phyloP scores from a whole-genome alignment of 441 rosid genomes.

The Adansonia gregorii region DNA sequence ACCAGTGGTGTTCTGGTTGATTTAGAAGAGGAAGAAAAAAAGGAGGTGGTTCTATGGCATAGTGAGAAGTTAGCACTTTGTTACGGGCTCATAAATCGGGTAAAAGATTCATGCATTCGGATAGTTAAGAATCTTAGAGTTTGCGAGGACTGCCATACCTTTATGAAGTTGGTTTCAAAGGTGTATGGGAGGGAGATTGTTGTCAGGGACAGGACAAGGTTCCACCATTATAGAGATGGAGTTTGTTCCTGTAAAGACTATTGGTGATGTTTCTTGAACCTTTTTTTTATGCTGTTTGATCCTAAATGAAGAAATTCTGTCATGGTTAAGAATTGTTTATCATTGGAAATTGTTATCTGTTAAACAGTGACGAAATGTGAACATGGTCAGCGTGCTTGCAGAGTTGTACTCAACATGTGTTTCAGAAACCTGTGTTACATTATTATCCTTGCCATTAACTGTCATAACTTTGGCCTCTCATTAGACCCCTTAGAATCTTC shows the following conservation, averaged over 20 bases:
- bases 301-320: conserved; percentile 5
- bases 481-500: not conserved
- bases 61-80: conserved; percentile 59
- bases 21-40: conserved; percentile 49
- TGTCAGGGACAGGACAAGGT: conserved; percentile 55
- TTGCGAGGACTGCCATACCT: conserved; percentile 51
- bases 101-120: conserved; percentile 39
- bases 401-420: not conserved
- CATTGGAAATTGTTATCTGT: not conserved
- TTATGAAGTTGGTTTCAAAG: conserved; percentile 50
- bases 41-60: conserved; percentile 50
- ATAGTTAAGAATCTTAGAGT: conserved; percentile 51
- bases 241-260: conserved; percentile 56
- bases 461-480: no score
- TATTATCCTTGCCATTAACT: no score
- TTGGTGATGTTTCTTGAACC: conserved; percentile 38
- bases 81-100: conserved; percentile 40
- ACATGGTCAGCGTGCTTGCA: not conserved
- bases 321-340: not conserved
- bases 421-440: not conserved
- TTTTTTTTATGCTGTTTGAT: not conserved
- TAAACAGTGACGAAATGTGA: not conserved
- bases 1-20: conserved; percentile 39
- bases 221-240: conserved; percentile 48
- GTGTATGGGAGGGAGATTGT: conserved; percentile 45